Evolutionary conservation across 371 early-diverging fungal species (phyloP).

Genomic region (Lichtheimia hyalospora): DNA sequence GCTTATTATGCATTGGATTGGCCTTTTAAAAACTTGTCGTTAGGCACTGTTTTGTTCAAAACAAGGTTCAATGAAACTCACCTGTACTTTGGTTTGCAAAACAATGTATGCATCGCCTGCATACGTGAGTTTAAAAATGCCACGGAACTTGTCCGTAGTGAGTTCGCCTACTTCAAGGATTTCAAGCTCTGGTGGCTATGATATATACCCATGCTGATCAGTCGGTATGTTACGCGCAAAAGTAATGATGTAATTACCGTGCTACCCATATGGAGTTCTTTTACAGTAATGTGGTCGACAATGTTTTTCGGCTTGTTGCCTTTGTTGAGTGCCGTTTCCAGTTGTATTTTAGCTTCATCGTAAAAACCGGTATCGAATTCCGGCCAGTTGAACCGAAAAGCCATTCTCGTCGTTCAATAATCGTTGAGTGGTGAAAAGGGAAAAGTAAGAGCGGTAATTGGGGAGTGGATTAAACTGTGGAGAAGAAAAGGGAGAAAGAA

Average conservation of each 20-base stretch:
- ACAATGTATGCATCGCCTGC: slow-evolving; percentile 92
- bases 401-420: slow-evolving; percentile 56
- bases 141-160: slow-evolving; percentile 87
- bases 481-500: slow-evolving; percentile 1
- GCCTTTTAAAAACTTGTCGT: slow-evolving; percentile 46
- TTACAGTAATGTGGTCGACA: slow-evolving; percentile 86
- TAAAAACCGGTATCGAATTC: slow-evolving; percentile 84
- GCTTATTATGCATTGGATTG: slow-evolving; percentile 74
- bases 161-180: slow-evolving; percentile 98
- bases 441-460: too few species aligned
- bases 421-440: background rate
- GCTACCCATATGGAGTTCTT: slow-evolving; percentile 93
- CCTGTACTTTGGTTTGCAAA: slow-evolving; percentile 94
- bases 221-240: too few species aligned
- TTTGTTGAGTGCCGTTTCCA: slow-evolving; percentile 91
- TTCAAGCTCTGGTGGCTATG: slow-evolving; percentile 95
- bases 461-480: too few species aligned
- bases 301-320: slow-evolving; percentile 89
- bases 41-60: background rate
- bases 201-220: background rate
- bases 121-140: slow-evolving; percentile 93
- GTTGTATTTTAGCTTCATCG: slow-evolving; percentile 78
- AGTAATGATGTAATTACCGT: slow-evolving; percentile 50
- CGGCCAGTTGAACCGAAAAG: slow-evolving; percentile 96
- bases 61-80: slow-evolving; percentile 12